A percentile compares a stretch with the other conserved stretches of the same genome.
These are phyloP conservation scores for Metschnikowia henanensis DNA, from an alignment of 805 yeast species.

Conservation along the genomic window DNA sequence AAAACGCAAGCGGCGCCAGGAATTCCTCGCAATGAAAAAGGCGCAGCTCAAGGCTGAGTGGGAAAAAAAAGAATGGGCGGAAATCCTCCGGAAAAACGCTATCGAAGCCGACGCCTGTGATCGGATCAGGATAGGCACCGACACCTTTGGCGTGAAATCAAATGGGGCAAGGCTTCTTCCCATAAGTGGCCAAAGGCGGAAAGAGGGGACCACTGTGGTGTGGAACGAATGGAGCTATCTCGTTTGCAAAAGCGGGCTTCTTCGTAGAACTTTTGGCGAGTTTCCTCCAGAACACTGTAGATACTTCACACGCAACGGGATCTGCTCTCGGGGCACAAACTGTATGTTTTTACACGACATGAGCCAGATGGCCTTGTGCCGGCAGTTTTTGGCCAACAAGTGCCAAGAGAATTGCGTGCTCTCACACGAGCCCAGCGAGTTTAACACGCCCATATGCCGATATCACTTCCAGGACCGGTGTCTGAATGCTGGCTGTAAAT, in stretches of 20 bases:
- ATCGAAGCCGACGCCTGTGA: slow-evolving; percentile 45
- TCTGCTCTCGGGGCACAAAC: slow-evolving; percentile 49
- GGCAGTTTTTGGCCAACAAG: slow-evolving; percentile 42
- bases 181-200: slow-evolving; percentile 23
- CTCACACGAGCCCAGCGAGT: slow-evolving; percentile 57
- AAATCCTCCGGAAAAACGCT: slow-evolving; percentile 23
- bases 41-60: background rate
- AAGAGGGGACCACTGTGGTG: slow-evolving; percentile 11
- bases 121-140: slow-evolving; percentile 41
- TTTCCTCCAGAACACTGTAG: slow-evolving; percentile 26
- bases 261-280: slow-evolving; percentile 3
- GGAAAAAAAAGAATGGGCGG: slow-evolving; percentile 2
- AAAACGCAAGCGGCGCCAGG: slow-evolving; percentile 1
- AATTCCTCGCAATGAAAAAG: background rate
- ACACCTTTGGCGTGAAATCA: slow-evolving; percentile 42
- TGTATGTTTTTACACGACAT: slow-evolving; percentile 59
- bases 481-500: slow-evolving; percentile 50
- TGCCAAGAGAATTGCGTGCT: slow-evolving; percentile 54
- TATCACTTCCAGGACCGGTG: slow-evolving; percentile 29
- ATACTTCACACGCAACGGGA: slow-evolving; percentile 45
- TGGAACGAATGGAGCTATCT: slow-evolving; percentile 31
- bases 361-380: slow-evolving; percentile 55
- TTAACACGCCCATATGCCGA: slow-evolving; percentile 49
- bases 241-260: slow-evolving; percentile 10
- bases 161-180: slow-evolving; percentile 44